Evolutionary conservation across 208 protist genomes (phyloP).

Genomic region (Acanthamoeba pearcei): DNA sequence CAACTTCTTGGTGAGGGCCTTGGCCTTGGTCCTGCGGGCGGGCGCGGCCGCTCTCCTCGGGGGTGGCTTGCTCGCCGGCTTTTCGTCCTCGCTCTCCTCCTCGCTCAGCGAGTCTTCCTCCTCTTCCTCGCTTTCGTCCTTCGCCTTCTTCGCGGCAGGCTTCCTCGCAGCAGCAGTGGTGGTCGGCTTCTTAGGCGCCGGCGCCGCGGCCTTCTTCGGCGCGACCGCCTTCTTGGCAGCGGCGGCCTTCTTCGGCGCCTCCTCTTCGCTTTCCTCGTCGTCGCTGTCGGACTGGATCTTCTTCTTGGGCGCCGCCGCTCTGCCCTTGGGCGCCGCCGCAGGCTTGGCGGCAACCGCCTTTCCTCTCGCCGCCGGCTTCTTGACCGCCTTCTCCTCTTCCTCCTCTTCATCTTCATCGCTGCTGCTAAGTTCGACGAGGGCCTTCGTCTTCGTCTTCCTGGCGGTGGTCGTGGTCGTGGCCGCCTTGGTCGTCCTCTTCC

Average conservation of each 20-base stretch:
- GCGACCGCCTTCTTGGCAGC: background rate
- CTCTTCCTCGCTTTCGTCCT: conserved; percentile 18
- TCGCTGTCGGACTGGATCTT: background rate
- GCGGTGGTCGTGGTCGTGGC: background rate
- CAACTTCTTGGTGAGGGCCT: conserved; percentile 56
- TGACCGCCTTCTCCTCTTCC: background rate
- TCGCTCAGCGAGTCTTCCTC: background rate
- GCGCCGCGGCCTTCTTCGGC: background rate
- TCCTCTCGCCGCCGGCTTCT: background rate
- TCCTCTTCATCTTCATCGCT: conserved; percentile 30
- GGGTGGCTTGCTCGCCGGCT: background rate
- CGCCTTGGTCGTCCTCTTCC: background rate
- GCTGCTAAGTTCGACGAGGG: conserved; percentile 5
- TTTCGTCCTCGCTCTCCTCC: conserved; percentile 53
- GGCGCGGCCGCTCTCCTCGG: background rate
- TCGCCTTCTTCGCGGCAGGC: background rate
- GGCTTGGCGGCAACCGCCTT: background rate
- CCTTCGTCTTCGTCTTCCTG: background rate
- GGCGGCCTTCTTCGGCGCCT: background rate
- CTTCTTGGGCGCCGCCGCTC: background rate
- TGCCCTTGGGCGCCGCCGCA: background rate
- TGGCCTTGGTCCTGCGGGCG: conserved; percentile 17
- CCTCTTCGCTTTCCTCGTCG: conserved; percentile 23
- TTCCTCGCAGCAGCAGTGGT: background rate
- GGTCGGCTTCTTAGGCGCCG: background rate